Evolutionary conservation across 139 green algal genomes (phyloP).

Genomic region (Ettlia oleoabundans): DNA sequence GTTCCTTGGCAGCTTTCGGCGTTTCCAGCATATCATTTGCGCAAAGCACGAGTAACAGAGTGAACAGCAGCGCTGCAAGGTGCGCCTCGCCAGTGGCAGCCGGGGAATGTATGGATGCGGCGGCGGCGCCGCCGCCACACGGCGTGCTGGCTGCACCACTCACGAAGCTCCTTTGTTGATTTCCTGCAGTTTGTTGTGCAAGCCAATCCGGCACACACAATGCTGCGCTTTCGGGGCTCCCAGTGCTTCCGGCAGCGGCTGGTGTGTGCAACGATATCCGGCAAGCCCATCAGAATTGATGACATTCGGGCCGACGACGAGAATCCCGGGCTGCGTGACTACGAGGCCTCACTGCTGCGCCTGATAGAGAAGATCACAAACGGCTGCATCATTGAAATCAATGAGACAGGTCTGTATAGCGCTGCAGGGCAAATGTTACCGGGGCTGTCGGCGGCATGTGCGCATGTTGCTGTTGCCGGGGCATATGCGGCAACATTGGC

Average conservation of each 20-base stretch:
- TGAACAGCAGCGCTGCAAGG: too few species aligned
- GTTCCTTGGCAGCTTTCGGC: too few species aligned
- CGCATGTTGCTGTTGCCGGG: too few species aligned
- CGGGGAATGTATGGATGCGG: not conserved
- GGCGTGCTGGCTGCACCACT: not conserved
- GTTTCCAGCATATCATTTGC: too few species aligned
- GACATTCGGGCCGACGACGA: conserved; percentile 85
- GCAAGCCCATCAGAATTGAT: conserved; percentile 87
- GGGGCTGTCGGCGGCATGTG: too few species aligned
- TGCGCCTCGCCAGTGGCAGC: too few species aligned
- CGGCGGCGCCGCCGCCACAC: too few species aligned
- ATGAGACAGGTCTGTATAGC: conserved; percentile 95
- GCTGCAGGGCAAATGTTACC: not conserved
- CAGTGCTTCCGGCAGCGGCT: conserved; percentile 85
- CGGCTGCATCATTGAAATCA: conserved; percentile 95
- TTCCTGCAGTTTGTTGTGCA: not conserved
- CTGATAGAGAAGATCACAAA: conserved; percentile 97
- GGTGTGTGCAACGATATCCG: conserved; percentile 82
- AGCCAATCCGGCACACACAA: not conserved
- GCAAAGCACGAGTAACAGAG: too few species aligned
- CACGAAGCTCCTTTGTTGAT: not conserved
- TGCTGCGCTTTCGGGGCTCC: conserved; percentile 80
- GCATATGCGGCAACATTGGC: too few species aligned
- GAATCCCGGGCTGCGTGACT: conserved; percentile 84
- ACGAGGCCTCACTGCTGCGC: conserved; percentile 92